Base-by-base conservation (phyloP, 768 basidiomycete species). In the Suillus variegatus region DNA sequence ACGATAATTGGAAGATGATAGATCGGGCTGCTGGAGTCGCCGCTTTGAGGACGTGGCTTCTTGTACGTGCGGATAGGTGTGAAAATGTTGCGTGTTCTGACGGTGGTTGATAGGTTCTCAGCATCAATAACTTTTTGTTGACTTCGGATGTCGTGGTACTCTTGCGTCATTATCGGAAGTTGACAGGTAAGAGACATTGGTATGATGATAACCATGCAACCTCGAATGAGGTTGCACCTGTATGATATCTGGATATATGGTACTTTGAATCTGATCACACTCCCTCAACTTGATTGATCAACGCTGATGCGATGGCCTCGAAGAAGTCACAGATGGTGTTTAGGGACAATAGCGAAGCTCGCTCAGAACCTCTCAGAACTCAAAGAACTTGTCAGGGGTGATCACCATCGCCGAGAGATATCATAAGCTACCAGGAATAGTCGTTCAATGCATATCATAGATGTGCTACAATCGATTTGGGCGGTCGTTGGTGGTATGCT, bases 11-110 rank as follows among this genome's bases (percentile, higher is more conserved):
- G 86, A 76, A 73, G 62, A 83, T 88, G 77, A 92, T 93, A 35
- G 86, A 89, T 67, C 78, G 78, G 44, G 90, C 89, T 13, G 90
- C 90, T 44, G 91, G 91, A 3, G 84, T 88, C 82, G 77, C 82
- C 43, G 88, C 89, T 0, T 70, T 92, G 67, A 78, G 89, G 49
- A 82, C 82, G 49, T 91, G 84, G 81, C 74, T 91, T 1, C 67
- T 90, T 70, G 90, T 89, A 65, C 71, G 83, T 71, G 3, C 36
- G 22, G 40, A 18, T 63, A 65, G 61, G 25, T 67, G 38, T 43
- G 4, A 44, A 36, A 14, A n/a, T 9, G 54, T 44, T 43, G 32
- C 44, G 25, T 38, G 1, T 20, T 32, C 55, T 46, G 46, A 40
- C 63, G 56, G 62, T 6, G 36, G 36, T 43, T 58, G 6, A n/a